Conservation (phyloP, 2,329 filamentous ascomycete genomes). For the Fusarium siculi region DNA sequence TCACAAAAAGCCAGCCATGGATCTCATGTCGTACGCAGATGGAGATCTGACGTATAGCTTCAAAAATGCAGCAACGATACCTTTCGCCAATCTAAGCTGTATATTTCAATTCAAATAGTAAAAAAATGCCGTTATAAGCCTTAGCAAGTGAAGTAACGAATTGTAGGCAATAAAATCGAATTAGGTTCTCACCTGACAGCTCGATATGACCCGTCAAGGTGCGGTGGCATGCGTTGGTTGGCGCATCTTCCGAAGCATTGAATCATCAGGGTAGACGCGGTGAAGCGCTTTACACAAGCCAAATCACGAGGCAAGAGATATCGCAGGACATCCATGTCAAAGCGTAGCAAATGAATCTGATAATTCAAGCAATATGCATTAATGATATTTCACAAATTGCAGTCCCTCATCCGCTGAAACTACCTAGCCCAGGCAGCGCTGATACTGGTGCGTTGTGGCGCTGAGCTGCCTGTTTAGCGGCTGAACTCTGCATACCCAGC, state of each 20-base stretch:
- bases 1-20: neutral
- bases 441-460: constrained; percentile 10
- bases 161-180: too few species aligned
- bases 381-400: neutral
- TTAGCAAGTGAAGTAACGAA: neutral
- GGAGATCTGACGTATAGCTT: neutral
- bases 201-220: neutral
- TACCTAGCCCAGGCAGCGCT: neutral
- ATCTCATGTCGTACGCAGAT: neutral
- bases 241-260: neutral
- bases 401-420: neutral
- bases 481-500: neutral
- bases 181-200: constrained; percentile 3
- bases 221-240: neutral
- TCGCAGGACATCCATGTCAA: neutral
- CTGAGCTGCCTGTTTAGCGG: constrained; percentile 20
- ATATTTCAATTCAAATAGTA: too few species aligned
- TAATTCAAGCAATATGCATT: neutral
- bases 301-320: neutral
- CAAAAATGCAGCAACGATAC: neutral
- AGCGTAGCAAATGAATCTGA: too few species aligned
- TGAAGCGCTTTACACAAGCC: constrained; percentile 6
- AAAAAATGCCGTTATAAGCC: neutral
- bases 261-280: neutral
- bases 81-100: neutral